These are phyloP conservation scores for Colletotrichum tropicale DNA, from an alignment of 2,329 filamentous ascomycete genomes.

Conservation along the genomic window DNA sequence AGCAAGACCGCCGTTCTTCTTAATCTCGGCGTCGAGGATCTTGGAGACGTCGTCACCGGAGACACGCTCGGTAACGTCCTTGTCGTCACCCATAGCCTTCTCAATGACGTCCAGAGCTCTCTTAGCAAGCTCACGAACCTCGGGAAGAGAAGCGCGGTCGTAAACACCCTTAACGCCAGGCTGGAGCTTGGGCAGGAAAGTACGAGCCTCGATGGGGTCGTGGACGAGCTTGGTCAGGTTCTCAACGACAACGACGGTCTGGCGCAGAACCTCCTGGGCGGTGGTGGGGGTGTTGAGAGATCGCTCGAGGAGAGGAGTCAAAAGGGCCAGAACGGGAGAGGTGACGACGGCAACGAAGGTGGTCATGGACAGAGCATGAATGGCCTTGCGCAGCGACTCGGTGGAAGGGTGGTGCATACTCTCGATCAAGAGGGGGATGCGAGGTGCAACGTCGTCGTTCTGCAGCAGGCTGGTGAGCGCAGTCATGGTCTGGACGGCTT, in stretches of 20 bases:
- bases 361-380: conserved; percentile 94
- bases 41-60: conserved; percentile 75
- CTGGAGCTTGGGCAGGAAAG: conserved; percentile 92
- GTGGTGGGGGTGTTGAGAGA: conserved; percentile 91
- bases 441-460: conserved; percentile 94
- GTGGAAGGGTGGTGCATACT: conserved; percentile 94
- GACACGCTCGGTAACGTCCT: conserved; percentile 69
- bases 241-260: conserved; percentile 95
- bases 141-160: conserved; percentile 87
- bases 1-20: conserved; percentile 68
- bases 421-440: conserved; percentile 90
- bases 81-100: conserved; percentile 83
- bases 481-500: conserved; percentile 90
- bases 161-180: conserved; percentile 91
- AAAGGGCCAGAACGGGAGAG: conserved; percentile 89
- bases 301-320: conserved; percentile 93
- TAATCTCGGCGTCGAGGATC: conserved; percentile 77
- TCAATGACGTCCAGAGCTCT: conserved; percentile 86
- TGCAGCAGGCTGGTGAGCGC: conserved; percentile 87
- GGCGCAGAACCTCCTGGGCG: conserved; percentile 90
- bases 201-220: conserved; percentile 89
- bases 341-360: conserved; percentile 98
- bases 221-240: conserved; percentile 98
- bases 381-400: conserved; percentile 90
- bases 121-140: conserved; percentile 88